Percentiles rank a stretch among this genome's conserved stretches.
Conservation (phyloP, 495 filamentous ascomycete species). For the Penicillium longicatenatum region DNA sequence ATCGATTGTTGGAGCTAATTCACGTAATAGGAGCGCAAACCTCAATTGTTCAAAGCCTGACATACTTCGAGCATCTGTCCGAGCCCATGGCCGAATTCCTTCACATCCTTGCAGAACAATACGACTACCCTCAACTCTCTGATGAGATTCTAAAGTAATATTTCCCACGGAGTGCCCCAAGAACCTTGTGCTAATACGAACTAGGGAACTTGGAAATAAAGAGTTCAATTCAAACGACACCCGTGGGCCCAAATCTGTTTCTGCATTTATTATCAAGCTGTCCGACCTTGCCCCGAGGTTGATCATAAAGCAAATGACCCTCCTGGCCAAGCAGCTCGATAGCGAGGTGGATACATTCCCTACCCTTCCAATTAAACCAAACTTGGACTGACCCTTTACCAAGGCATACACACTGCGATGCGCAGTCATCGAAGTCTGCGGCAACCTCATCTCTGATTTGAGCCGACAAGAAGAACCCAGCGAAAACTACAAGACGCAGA, state of each 20-base stretch:
- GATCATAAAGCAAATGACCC: slow-evolving; percentile 96
- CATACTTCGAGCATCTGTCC: slow-evolving; percentile 96
- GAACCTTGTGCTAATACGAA: slow-evolving; percentile 23
- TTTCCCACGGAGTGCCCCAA: background rate
- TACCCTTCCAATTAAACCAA: background rate
- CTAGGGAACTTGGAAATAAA: slow-evolving; percentile 88
- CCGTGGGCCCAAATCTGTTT: slow-evolving; percentile 95
- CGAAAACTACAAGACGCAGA: slow-evolving; percentile 89
- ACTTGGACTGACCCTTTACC: slow-evolving; percentile 20
- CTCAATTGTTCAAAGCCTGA: slow-evolving; percentile 93
- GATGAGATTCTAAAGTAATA: slow-evolving; percentile 80
- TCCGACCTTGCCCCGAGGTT: slow-evolving; percentile 91
- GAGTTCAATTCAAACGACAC: slow-evolving; percentile 97
- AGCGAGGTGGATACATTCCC: slow-evolving; percentile 66
- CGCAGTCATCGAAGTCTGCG: slow-evolving; percentile 95
- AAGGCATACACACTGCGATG: slow-evolving; percentile 91
- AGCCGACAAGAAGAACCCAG: slow-evolving; percentile 87
- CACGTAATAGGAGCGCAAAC: slow-evolving; percentile 81
- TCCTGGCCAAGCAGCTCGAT: slow-evolving; percentile 89
- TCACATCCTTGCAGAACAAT: slow-evolving; percentile 94
- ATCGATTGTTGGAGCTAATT: slow-evolving; percentile 18
- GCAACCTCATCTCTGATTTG: slow-evolving; percentile 90
- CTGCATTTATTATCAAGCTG: slow-evolving; percentile 91
- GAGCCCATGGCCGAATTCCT: slow-evolving; percentile 99
- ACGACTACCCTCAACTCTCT: slow-evolving; percentile 93